Evolutionary conservation across 2,329 filamentous ascomycete genomes (phyloP).

Genomic region (Pyrenochaeta sp.): DNA sequence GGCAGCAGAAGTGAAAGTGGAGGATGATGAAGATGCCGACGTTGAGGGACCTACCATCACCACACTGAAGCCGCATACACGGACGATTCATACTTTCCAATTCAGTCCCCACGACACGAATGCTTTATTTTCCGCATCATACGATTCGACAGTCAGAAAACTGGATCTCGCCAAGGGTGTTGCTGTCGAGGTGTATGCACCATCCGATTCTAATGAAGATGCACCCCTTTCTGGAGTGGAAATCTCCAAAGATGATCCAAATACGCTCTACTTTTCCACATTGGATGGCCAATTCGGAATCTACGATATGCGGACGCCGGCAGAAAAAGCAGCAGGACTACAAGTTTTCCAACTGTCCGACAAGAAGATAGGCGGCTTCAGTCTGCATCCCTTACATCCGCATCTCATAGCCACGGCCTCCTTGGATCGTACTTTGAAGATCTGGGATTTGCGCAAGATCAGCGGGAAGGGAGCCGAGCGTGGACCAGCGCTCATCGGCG

Average conservation of each 20-base stretch:
- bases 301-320: slow-evolving; percentile 73
- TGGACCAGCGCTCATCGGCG: slow-evolving; percentile 75
- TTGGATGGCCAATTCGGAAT: slow-evolving; percentile 81
- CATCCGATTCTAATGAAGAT: slow-evolving; percentile 72
- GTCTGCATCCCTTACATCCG: slow-evolving; percentile 77
- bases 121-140: slow-evolving; percentile 82
- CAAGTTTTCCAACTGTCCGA: slow-evolving; percentile 80
- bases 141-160: slow-evolving; percentile 90
- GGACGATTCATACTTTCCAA: slow-evolving; percentile 86
- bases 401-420: slow-evolving; percentile 90
- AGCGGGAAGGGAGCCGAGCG: slow-evolving; percentile 66
- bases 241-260: slow-evolving; percentile 72
- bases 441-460: slow-evolving; percentile 92
- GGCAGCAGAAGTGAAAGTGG: slow-evolving; percentile 57
- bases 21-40: slow-evolving; percentile 71
- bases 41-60: slow-evolving; percentile 79
- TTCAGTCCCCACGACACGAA: slow-evolving; percentile 77
- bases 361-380: slow-evolving; percentile 96
- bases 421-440: slow-evolving; percentile 84
- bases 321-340: slow-evolving; percentile 56
- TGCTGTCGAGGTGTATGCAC: slow-evolving; percentile 82
- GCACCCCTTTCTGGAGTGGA: slow-evolving; percentile 85
- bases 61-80: slow-evolving; percentile 86
- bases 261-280: slow-evolving; percentile 86
- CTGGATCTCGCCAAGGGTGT: slow-evolving; percentile 82